Evolutionary conservation across 768 basidiomycete genomes (phyloP).

Genomic region (Albatrellus ellisii): DNA sequence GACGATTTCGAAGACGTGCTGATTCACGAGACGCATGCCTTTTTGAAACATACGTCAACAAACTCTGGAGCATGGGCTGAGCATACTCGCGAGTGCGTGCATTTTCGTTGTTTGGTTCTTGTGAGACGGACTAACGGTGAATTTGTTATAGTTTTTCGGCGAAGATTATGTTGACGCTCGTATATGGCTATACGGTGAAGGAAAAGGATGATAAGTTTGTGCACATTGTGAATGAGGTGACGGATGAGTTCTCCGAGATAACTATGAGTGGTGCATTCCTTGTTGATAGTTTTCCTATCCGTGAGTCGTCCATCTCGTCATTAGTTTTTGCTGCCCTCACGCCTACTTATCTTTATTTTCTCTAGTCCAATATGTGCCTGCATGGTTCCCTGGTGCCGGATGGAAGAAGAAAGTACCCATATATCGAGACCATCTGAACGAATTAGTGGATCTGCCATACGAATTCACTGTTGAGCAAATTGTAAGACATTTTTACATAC

Average conservation of each 20-base stretch:
- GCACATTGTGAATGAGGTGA: not conserved
- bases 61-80: not conserved
- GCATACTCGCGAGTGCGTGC: not conserved
- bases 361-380: conserved; percentile 3
- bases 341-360: not conserved
- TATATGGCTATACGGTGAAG: not conserved
- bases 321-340: not conserved
- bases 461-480: too few relatives aligned
- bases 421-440: too few relatives aligned
- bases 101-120: too few relatives aligned
- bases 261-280: not conserved
- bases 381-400: conserved; percentile 4
- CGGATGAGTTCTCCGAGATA: not conserved
- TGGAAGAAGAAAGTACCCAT: not conserved
- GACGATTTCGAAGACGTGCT: not conserved
- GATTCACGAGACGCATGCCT: not conserved
- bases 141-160: not conserved
- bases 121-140: too few relatives aligned
- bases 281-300: conserved; percentile 1
- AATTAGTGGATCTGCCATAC: too few relatives aligned
- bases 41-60: too few relatives aligned
- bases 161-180: not conserved
- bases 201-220: conserved; percentile 1
- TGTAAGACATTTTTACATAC: too few relatives aligned
- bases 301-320: not conserved